Conservation (phyloP, 352 stramenopile genomes). For the Phytophthora meadii region DNA sequence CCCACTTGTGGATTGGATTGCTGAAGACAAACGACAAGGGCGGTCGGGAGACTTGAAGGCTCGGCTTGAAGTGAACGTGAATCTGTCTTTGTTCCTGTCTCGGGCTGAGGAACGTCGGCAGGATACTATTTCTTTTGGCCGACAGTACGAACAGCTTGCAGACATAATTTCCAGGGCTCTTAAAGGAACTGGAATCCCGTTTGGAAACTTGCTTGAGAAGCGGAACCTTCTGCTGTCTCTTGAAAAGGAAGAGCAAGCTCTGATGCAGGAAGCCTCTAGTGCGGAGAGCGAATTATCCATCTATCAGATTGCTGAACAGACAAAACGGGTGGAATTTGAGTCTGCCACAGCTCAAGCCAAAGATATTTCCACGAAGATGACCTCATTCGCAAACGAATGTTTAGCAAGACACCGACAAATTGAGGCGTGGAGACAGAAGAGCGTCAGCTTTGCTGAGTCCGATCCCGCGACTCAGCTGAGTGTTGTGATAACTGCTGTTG, state of each 20-base stretch:
- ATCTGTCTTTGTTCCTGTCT: slow-evolving; percentile 86
- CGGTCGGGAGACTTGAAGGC: slow-evolving; percentile 60
- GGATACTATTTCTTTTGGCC: slow-evolving; percentile 60
- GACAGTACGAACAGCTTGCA: slow-evolving; percentile 38
- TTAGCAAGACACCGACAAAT: slow-evolving; percentile 60
- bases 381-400: slow-evolving; percentile 55
- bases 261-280: slow-evolving; percentile 21
- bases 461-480: slow-evolving; percentile 13
- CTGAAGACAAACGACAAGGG: slow-evolving; percentile 47
- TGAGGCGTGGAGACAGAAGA: slow-evolving; percentile 43
- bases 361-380: slow-evolving; percentile 28
- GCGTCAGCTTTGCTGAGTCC: slow-evolving; percentile 29
- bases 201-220: slow-evolving; percentile 27
- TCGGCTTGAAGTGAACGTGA: slow-evolving; percentile 84
- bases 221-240: slow-evolving; percentile 29
- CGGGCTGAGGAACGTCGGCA: slow-evolving; percentile 78
- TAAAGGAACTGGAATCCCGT: slow-evolving; percentile 21
- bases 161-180: slow-evolving; percentile 28
- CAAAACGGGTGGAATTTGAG: slow-evolving; percentile 13
- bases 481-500: slow-evolving; percentile 16
- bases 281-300: slow-evolving; percentile 14
- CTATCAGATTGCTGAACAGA: slow-evolving; percentile 12
- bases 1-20: slow-evolving; percentile 80
- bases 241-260: slow-evolving; percentile 33
- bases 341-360: slow-evolving; percentile 6